Evolutionary conservation across 495 filamentous ascomycete species (phyloP), one percentile per base, ranked within the genome.

Genomic region (Penicillium tannophilum): DNA sequence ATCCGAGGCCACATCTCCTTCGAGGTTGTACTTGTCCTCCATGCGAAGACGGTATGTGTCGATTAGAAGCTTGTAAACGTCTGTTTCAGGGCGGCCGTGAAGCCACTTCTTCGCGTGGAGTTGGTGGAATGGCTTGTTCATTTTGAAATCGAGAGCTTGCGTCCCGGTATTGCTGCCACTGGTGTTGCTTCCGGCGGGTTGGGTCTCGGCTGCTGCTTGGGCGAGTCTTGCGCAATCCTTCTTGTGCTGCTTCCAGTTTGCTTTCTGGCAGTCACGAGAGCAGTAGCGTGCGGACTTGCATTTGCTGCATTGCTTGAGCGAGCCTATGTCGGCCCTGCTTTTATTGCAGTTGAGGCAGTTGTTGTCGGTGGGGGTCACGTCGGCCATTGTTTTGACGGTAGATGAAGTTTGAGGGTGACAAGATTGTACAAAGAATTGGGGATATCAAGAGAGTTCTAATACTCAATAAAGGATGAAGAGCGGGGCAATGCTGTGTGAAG

Each of bases 191-290:
- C 35, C 28, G 6, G 23, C 12, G 19, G 46, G 23, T 26, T 45
- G 7, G 9, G 43, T 12, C 17, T 9, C 12, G 16, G 42, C 28
- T 6, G 28, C 19, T 5, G 20, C 1, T 14, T 39, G 41, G 9
- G 58, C 20, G 20, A 23, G 20, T 23, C 20, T 23, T 23, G 20
- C 55, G 70, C 76, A 77, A 50, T 55, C 19, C 31, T 63, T 64
- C 57, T 78, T 78, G 62, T 82, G 79, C n/a, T 23, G 14, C 31
- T 75, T 75, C 76, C 74, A 80, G 62, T 81, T 66, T 3, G 65
- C 62, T 35, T 72, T 75, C 59, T 82, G 75, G 68, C 79, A 81
- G 6, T 75, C 68, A 17, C 66, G 69, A 19, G 75, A 78, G 67
- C 79, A 83, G 68, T 83, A 82, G 8, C 20, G 31, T 11, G 68